These are phyloP conservation scores for Fraxinus pennsylvanica DNA, from an alignment of 257 asterid genomes.

Conservation along the genomic window DNA sequence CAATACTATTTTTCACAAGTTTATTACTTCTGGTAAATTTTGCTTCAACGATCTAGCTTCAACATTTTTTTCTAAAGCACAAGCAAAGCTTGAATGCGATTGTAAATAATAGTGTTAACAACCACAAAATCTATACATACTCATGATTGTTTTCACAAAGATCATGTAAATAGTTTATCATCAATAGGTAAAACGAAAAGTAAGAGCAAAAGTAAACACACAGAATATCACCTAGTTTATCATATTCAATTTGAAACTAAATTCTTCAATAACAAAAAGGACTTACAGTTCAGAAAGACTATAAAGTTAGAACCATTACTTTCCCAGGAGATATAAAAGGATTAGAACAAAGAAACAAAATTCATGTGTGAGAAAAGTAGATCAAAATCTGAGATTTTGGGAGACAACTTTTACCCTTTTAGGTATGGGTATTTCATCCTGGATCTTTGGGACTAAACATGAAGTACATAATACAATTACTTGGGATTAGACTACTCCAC, in stretches of 20 bases:
- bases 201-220: background rate
- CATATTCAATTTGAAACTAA: background rate
- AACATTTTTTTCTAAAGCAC: background rate
- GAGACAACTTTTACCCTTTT: slow-evolving; percentile 3
- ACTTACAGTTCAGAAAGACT: background rate
- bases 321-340: background rate
- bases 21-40: background rate
- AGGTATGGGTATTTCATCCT: too few relatives aligned
- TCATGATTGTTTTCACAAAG: background rate
- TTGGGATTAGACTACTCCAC: too few relatives aligned
- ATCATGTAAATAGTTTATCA: background rate
- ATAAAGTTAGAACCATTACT: background rate
- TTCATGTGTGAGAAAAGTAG: background rate
- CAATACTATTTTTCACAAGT: background rate
- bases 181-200: too few relatives aligned
- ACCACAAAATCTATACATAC: background rate
- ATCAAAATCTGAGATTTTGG: background rate
- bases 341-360: slow-evolving; percentile 1
- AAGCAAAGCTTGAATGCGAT: slow-evolving; percentile 7
- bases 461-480: too few relatives aligned
- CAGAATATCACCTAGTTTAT: background rate
- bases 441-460: too few relatives aligned
- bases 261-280: background rate
- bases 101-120: background rate
- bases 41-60: background rate